phyloP scores from a whole-genome alignment of 2,329 filamentous ascomycete genomes.

The Cladosporium sp. region DNA sequence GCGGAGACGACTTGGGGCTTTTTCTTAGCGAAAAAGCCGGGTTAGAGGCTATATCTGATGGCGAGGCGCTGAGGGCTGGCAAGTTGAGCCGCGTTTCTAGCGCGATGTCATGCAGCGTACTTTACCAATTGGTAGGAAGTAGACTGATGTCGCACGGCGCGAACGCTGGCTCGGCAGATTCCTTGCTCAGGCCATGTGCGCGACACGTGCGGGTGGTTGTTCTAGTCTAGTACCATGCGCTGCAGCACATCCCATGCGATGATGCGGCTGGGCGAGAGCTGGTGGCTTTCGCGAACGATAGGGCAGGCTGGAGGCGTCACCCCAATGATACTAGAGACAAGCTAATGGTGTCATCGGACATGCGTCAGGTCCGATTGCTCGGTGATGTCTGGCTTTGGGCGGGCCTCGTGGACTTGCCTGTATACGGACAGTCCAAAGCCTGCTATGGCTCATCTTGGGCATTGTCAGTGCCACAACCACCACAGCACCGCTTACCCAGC shows the following conservation, averaged over 20 bases:
- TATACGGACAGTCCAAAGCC: not conserved
- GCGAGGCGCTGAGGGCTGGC: not conserved
- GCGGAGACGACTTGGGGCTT: not conserved
- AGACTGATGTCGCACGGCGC: not conserved
- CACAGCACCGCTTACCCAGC: not conserved
- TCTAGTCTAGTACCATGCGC: not conserved
- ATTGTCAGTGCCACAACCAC: not conserved
- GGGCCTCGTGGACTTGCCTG: not conserved
- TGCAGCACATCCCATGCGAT: not conserved
- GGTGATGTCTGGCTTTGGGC: not conserved
- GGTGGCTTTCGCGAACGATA: not conserved
- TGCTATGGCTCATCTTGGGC: not conserved
- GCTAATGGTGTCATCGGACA: not conserved
- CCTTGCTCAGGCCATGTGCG: constrained; percentile 17
- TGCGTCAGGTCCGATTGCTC: not conserved
- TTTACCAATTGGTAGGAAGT: not conserved
- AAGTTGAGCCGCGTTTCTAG: not conserved
- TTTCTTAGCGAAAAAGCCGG: not conserved
- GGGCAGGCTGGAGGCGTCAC: not conserved
- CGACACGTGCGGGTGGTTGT: constrained; percentile 14
- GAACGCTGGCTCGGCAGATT: constrained; percentile 10
- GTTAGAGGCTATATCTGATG: not conserved
- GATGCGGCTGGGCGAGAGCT: not conserved
- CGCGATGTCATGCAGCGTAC: constrained; percentile 7
- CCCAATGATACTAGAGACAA: not conserved